Evolutionary conservation across 495 filamentous ascomycete genomes (phyloP), one percentile per base, ranked within the genome.

Genomic region (Penicillium lividum): DNA sequence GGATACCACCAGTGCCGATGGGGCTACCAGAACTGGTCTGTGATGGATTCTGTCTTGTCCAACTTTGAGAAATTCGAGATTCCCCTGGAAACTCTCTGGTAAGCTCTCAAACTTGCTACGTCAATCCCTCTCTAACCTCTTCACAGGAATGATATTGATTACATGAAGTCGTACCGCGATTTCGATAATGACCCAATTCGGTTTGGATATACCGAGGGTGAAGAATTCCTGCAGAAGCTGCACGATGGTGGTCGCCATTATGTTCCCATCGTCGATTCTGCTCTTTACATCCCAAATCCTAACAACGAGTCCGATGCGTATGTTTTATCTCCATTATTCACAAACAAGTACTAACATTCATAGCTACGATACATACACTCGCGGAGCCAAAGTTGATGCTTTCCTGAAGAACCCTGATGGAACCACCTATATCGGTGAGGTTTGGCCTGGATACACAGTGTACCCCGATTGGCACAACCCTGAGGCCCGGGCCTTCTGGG

Each of bases 261-360:
- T 54, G 80, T 96, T 7, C 90, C 90, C 0, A 94, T 96, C 47
- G 81, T 96, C n/a, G 91, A 95, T 66, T 81, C 88, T 3, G 91
- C 89, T 5, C 84, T 94, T 30, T 93, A 92, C 60, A 83, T 86
- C 27, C 89, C 90, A 0, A 88, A 91, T 52, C 89, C 89, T 3
- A 72, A 82, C 15, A 89, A 94, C 61, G 76, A 78, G 0, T 85
- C 77, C 43, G 91, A 95, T 72, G 82, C 82, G 68, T 86, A 63
- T 67, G 77, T 68, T 33, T 8, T 34, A 25, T 22, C 7, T 49
- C 9, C 22, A 28, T 40, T 11, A 34, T 1, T 40, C 7, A 18
- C 6, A 7, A 16, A 43, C 51, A 43, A 13, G 38, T 13, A 18
- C 38, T 38, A 27, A 38, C 16, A 31, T 48, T 57, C 49, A 50